Evolutionary conservation across 345 rosid genomes (phyloP).

Genomic region (Eucalyptus marginata): DNA sequence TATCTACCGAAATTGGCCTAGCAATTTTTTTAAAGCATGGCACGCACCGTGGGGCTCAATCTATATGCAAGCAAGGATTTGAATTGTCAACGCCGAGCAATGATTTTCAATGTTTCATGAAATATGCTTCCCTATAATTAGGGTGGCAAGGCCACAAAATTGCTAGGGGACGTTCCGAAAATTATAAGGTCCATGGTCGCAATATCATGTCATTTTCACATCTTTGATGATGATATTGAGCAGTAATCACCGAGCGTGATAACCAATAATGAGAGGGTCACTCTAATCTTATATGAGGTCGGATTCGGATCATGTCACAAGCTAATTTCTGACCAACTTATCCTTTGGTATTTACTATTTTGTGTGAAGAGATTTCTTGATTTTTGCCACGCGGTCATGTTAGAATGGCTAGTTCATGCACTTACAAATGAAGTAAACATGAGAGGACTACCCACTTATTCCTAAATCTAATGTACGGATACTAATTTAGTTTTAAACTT

Average conservation of each 20-base stretch:
- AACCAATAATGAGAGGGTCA: too few relatives aligned
- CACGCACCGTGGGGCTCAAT: not conserved
- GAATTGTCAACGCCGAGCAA: not conserved
- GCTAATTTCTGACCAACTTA: not conserved
- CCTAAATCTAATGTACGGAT: too few relatives aligned
- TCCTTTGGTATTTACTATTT: not conserved
- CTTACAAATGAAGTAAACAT: not conserved
- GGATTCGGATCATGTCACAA: too few relatives aligned
- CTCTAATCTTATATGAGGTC: too few relatives aligned
- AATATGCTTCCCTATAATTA: not conserved
- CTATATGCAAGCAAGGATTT: not conserved
- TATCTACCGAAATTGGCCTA: not conserved
- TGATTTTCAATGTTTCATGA: not conserved
- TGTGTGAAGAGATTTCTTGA: too few relatives aligned
- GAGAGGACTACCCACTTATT: not conserved
- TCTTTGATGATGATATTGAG: not conserved
- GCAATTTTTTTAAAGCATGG: not conserved
- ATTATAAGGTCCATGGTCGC: not conserved
- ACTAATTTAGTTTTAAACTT: too few relatives aligned
- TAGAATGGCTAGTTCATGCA: not conserved
- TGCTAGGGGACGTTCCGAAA: not conserved
- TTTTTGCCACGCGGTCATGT: not conserved
- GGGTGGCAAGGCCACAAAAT: not conserved
- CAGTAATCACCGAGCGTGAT: too few relatives aligned
- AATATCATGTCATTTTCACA: not conserved